Conservation (phyloP, 805 yeast species). For the Kazachstania kunashirensis region DNA sequence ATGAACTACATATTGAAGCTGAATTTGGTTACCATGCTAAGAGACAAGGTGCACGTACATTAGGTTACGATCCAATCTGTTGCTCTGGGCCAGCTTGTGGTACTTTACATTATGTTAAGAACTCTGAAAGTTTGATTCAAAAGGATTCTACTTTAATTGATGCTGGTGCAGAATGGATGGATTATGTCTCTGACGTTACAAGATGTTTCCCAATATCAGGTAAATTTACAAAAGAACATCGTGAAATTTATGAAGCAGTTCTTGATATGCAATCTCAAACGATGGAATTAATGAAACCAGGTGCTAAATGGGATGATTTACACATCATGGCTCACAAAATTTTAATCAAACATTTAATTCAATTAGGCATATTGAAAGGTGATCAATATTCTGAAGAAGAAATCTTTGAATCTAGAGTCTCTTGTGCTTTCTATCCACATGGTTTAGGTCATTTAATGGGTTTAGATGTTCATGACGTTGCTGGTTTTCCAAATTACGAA, state of each 20-base stretch:
- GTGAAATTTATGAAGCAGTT: constrained; percentile 72
- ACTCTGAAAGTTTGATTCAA: constrained; percentile 52
- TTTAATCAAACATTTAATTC: constrained; percentile 57
- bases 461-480: constrained; percentile 94
- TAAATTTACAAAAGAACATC: constrained; percentile 79
- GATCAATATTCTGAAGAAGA: constrained; percentile 48
- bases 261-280: constrained; percentile 71
- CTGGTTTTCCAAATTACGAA: constrained; percentile 75
- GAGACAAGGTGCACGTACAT: constrained; percentile 85
- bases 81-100: constrained; percentile 90
- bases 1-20: constrained; percentile 90
- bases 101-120: constrained; percentile 80
- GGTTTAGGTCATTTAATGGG: constrained; percentile 93
- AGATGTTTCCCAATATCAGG: constrained; percentile 91
- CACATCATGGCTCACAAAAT: constrained; percentile 75
- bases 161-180: constrained; percentile 96
- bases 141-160: constrained; percentile 71
- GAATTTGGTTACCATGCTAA: constrained; percentile 89
- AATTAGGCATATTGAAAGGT: constrained; percentile 62
- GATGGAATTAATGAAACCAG: constrained; percentile 68
- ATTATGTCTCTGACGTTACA: constrained; percentile 90
- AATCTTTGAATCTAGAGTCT: constrained; percentile 56
- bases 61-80: constrained; percentile 91
- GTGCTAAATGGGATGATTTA: constrained; percentile 74
- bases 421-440: constrained; percentile 84